phyloP scores from a whole-genome alignment of 768 basidiomycete genomes.

The Lentinula edodes region DNA sequence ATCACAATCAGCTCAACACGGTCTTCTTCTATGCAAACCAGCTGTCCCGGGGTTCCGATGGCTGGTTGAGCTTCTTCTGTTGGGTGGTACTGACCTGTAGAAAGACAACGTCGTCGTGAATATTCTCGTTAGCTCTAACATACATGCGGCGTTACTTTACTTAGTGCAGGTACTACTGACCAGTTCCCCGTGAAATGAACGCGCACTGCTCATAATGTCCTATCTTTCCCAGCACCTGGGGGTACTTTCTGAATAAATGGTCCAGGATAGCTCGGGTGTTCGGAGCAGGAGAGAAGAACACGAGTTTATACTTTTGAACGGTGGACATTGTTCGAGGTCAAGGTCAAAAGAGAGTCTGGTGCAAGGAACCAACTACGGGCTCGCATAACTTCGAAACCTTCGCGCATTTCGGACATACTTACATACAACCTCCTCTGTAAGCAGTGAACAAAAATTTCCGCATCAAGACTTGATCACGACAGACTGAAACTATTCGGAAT shows the following conservation, averaged over 20 bases:
- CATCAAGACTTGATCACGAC: not conserved
- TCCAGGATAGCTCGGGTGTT: slow-evolving; percentile 35
- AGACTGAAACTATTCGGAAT: too few species aligned
- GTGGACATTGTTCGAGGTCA: slow-evolving; percentile 8
- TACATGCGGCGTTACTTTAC: not conserved
- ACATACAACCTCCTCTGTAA: not conserved
- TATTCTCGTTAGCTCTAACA: not conserved
- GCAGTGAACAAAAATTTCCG: not conserved
- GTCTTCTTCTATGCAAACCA: slow-evolving; percentile 41
- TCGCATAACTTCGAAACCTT: not conserved
- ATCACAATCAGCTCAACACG: slow-evolving; percentile 5
- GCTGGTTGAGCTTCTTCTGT: slow-evolving; percentile 34
- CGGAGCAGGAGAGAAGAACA: slow-evolving; percentile 44
- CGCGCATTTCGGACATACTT: not conserved
- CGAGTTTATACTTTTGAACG: slow-evolving; percentile 37
- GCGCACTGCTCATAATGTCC: slow-evolving; percentile 50
- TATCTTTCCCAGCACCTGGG: slow-evolving; percentile 43
- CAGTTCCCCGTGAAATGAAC: slow-evolving; percentile 49
- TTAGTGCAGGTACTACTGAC: slow-evolving; percentile 23
- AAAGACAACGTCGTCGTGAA: slow-evolving; percentile 2
- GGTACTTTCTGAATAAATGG: slow-evolving; percentile 39
- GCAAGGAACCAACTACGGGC: not conserved
- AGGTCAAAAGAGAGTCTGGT: not conserved
- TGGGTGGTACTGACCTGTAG: slow-evolving; percentile 42
- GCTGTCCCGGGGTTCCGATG: slow-evolving; percentile 33